Base-by-base conservation (phyloP, 2,329 filamentous ascomycete species). In the Diaporthe citri region DNA sequence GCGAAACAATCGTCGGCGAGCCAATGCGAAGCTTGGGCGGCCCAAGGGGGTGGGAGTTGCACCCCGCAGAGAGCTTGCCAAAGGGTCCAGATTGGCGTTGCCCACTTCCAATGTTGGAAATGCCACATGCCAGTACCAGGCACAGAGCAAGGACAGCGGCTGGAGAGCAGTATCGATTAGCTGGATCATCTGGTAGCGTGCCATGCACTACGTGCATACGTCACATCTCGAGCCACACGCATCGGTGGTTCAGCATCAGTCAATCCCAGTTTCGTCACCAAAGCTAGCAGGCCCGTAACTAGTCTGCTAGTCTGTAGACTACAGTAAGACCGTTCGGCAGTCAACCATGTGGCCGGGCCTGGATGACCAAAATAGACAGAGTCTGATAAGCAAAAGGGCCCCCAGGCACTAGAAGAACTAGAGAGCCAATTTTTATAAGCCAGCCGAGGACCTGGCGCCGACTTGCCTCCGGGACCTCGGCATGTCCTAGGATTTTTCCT, bases 391-490 rank as follows among this genome's bases (percentile, higher is more conserved):
- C 20, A 48, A 46, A 34, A 34, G 28, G n/a, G 52, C 28, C 15
- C 43, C 31, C 2, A 31, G 12, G 56, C 39, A 12, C 28, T 34
- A 36, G 48, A 31, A 28, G n/a, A 46, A 66, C 60, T 66, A 51
- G 46, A 57, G 31, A 34, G 34, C 34, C 57, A 9, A 64, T 31
- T 17, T 55, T 48, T 25, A n/a, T 57, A 20, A 39, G 43, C 41
- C 43, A n/a, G 34, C 71, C 28, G 43, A 55, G 46, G 57, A 48
- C 25, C 25, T 12, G 64, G 39, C 48, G 48, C 71, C 71, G 60
- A 73, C n/a, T 43, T 46, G 71, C 12, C 28, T 55, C 51, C 64
- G 52, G 51, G 55, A 39, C 75, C 75, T 74, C 73, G 75, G 75
- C 57, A 72, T 56, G 15, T 74, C 64, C 25, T 17, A 13, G 28